Evolutionary conservation across 228 moss, liverwort and hornwort species (phyloP).

Genomic region (Sphagnum fallax): DNA sequence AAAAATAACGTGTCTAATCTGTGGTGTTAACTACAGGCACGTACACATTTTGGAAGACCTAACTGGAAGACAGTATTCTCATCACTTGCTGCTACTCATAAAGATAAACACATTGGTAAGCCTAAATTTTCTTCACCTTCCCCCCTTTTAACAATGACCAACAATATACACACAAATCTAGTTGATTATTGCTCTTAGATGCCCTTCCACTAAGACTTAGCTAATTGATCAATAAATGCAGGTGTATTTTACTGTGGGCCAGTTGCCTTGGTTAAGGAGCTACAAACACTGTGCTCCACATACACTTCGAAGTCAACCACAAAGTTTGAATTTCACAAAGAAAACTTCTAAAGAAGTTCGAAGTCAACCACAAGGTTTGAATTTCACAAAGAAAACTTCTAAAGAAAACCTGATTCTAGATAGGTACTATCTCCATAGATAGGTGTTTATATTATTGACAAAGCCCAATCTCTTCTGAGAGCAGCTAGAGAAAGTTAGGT

Average conservation of each 20-base stretch:
- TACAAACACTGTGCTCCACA: conserved; percentile 26
- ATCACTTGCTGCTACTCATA: conserved; percentile 71
- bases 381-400: conserved; percentile 45
- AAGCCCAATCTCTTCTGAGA: too few relatives aligned
- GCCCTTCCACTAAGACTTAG: too few relatives aligned
- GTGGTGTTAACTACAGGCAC: conserved; percentile 49
- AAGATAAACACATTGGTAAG: conserved; percentile 75
- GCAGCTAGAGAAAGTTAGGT: too few relatives aligned
- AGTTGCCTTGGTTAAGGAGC: conserved; percentile 23
- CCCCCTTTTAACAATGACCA: too few relatives aligned
- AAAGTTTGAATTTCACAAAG: conserved; percentile 8
- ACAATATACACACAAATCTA: too few relatives aligned
- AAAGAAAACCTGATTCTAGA: not conserved
- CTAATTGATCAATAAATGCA: conserved; percentile 1
- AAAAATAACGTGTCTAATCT: too few relatives aligned
- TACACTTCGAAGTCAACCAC: conserved; percentile 20
- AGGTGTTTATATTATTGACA: too few relatives aligned
- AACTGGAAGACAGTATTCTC: conserved; percentile 91
- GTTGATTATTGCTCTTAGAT: too few relatives aligned
- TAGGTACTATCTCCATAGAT: too few relatives aligned
- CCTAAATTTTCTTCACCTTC: not conserved
- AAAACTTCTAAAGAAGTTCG: not conserved
- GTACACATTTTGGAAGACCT: conserved; percentile 96
- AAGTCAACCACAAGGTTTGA: conserved; percentile 28
- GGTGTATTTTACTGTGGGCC: conserved; percentile 52